Evolutionary conservation across 139 green algal species (phyloP), one percentile per base, ranked within the genome.

Genomic region (Zygnema circumcarinatum): DNA sequence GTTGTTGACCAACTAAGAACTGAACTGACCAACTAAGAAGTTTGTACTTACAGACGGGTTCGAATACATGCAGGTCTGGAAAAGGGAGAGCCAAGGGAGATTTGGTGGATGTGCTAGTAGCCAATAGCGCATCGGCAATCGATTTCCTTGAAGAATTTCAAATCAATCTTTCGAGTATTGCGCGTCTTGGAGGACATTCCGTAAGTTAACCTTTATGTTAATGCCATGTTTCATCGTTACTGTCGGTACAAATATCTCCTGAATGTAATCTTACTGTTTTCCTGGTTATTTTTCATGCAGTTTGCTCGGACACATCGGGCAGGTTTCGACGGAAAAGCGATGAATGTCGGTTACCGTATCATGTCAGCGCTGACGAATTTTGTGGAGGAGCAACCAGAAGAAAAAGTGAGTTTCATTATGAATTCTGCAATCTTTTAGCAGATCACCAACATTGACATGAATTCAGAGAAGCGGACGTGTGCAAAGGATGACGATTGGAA

Each of bases 331-430:
- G 81, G 81, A 47, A 87, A 87, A 38, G 31, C 81, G 35, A 87
- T 87, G 81, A 87, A 87, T 73, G 40, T 87, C 22, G 81, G 81
- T 16, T 87, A 68, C 36, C 81, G 81, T 22, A 87, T 87, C 67
- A 87, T 87, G 81, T 87, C 81, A 22, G 38, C n/a, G 67, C 69
- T 87, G n/a, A 87, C 80, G 31, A 41, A 85, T n/a, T 87, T 85
- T 73, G 33, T 87, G 29, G 54, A 87, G 1, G 81, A 32, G 0
- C 79, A 74, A 33, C 79, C 79, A 84, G 31, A 33, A 16, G 69
- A 78, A 78, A 56, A 41, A 11, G 69, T 78, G 16, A 78, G 56
- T 72, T n/a, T n/a, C n/a, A n/a, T n/a, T n/a, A n/a, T n/a, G n/a
- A n/a, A n/a, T n/a, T n/a, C n/a, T n/a, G n/a, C n/a, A n/a, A n/a